Evolutionary conservation across 2,329 filamentous ascomycete species (phyloP).

Genomic region (Leptographium galeiforme): DNA sequence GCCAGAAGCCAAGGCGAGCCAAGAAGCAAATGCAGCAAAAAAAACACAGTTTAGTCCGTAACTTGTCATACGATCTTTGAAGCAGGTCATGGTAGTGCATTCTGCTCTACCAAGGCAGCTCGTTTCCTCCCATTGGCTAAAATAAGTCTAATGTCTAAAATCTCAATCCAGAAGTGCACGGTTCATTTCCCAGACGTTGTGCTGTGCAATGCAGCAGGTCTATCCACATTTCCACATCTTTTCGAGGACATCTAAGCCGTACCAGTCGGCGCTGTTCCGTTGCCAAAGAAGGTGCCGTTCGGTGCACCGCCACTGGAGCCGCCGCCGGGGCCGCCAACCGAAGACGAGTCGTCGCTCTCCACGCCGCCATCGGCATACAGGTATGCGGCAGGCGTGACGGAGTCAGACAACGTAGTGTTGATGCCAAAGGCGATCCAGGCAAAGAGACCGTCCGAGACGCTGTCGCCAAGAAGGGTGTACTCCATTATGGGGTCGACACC

Average conservation of each 20-base stretch:
- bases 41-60: no score
- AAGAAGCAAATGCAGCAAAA: no score
- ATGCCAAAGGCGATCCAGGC: slow-evolving; percentile 38
- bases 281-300: background rate
- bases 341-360: slow-evolving; percentile 2
- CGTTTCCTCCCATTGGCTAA: no score
- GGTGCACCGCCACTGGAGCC: background rate
- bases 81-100: no score
- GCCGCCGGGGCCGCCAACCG: background rate
- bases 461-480: slow-evolving; percentile 41
- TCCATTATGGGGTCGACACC: slow-evolving; percentile 34
- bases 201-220: no score
- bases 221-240: no score
- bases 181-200: no score
- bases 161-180: no score
- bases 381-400: slow-evolving; percentile 4
- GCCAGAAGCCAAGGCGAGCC: no score
- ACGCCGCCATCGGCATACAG: slow-evolving; percentile 7
- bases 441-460: slow-evolving; percentile 32
- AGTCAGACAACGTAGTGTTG: slow-evolving; percentile 17
- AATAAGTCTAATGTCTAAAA: no score
- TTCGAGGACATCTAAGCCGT: background rate
- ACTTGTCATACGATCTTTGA: no score
- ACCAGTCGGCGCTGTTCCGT: background rate
- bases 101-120: no score